Percentiles rank a stretch among this genome's conserved stretches.
Conservation (phyloP, 768 basidiomycete species). For the Boletus subparvulus region DNA sequence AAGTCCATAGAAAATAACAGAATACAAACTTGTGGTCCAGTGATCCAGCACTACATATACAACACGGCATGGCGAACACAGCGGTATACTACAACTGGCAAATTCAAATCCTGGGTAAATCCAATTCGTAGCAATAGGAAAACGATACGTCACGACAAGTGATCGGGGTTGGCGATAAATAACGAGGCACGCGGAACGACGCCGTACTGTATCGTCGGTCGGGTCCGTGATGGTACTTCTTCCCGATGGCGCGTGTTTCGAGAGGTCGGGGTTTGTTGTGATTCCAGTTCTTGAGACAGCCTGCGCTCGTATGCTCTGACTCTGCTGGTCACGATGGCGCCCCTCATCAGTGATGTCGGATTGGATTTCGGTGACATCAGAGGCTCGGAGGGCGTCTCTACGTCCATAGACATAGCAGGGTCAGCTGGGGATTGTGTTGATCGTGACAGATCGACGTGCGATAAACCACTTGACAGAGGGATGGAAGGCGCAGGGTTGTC, state of each 20-base stretch:
- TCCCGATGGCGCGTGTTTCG: constrained; percentile 45
- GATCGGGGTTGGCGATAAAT: constrained; percentile 68
- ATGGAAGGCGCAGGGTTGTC: constrained; percentile 6
- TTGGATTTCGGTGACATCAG: not conserved
- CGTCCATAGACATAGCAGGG: not conserved
- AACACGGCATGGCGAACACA: constrained; percentile 9
- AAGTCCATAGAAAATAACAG: constrained; percentile 1
- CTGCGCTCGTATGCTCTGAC: constrained; percentile 59
- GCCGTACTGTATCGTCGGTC: constrained; percentile 56
- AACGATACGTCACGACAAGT: constrained; percentile 11
- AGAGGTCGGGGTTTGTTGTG: constrained; percentile 30
- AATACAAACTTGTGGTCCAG: constrained; percentile 3
- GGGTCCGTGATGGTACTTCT: constrained; percentile 41
- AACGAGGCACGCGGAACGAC: constrained; percentile 61
- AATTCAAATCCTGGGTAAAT: not conserved
- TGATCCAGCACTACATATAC: not conserved
- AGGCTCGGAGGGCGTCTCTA: constrained; percentile 3
- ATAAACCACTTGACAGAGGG: constrained; percentile 6
- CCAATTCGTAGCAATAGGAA: not conserved
- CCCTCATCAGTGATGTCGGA: not conserved
- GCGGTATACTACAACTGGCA: not conserved
- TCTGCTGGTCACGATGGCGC: constrained; percentile 45
- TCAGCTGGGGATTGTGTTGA: constrained; percentile 10
- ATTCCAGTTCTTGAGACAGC: constrained; percentile 54
- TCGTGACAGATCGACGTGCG: constrained; percentile 19